Evolutionary conservation across 331 rosid species (phyloP), one percentile per base, ranked within the genome.

Genomic region (Spiraea crenata): DNA sequence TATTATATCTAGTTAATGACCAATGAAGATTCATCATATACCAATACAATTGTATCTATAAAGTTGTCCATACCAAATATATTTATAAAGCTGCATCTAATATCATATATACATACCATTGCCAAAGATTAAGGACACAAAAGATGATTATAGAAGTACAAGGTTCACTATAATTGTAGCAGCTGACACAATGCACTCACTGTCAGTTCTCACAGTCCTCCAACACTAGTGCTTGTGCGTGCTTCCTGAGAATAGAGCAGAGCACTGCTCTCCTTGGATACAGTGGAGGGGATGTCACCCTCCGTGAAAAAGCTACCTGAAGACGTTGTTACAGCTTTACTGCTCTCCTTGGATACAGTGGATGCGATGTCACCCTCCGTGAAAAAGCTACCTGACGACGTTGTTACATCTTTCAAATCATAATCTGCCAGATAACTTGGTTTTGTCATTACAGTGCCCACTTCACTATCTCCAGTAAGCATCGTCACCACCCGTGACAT

Each of bases 401-500:
- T 19, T 15, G 74, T 55, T 6, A 74, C 50, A 31, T 77, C 82
- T 17, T 72, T 72, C 14, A 40, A 77, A 48, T 74, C 65, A 55
- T 39, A 65, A 31, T 72, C 82, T 54, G 82, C 72, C 65, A 78
- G 19, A 78, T 78, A 78, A 60, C 74, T 73, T 34, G 82, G 82
- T 66, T 73, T 72, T 8, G 78, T 51, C 48, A 55, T 73, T 5
- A 19, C 61, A 7, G 60, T 60, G 51, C 66, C 71, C 5, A 54
- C 46, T 65, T 60, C 82, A 44, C 56, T 44, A 44, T 73, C 76
- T 52, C 82, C 75, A 0, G 71, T 9, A n/a, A 78, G 78, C 75
- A 78, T 78, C 50, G 66, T 70, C 59, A 78, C 75, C 19, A 78
- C 67, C 0, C 82, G 77, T 3, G 82, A 78, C 82, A 78, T 78